Conservation (phyloP, 331 rosid species). For the Rosa hybrid region DNA sequence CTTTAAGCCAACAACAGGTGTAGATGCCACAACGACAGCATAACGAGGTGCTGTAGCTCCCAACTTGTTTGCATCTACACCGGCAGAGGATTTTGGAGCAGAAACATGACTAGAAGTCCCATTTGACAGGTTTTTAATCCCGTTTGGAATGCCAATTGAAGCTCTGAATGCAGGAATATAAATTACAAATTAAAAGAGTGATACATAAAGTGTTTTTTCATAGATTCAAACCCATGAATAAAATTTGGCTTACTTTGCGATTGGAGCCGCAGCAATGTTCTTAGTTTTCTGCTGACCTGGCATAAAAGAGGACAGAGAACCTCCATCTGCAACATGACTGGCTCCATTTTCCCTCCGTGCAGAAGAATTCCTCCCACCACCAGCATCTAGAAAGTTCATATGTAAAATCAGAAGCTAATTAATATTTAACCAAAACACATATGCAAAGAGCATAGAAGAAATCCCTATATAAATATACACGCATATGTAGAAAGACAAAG, state of each 20-base stretch:
- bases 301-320: slow-evolving; percentile 33
- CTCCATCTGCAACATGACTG: slow-evolving; percentile 46
- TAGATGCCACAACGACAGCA: slow-evolving; percentile 31
- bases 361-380: slow-evolving; percentile 49
- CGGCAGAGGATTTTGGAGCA: slow-evolving; percentile 35
- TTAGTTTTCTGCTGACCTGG: slow-evolving; percentile 42
- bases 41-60: slow-evolving; percentile 45
- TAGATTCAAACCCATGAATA: slow-evolving; percentile 1
- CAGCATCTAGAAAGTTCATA: slow-evolving; percentile 51
- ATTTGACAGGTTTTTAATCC: slow-evolving; percentile 46
- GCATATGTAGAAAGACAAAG: neutral
- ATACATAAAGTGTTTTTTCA: neutral
- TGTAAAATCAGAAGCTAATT: slow-evolving; percentile 8
- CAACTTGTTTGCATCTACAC: slow-evolving; percentile 27
- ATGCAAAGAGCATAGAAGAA: neutral
- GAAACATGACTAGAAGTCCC: slow-evolving; percentile 41
- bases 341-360: slow-evolving; percentile 61
- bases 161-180: slow-evolving; percentile 32
- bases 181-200: neutral
- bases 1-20: slow-evolving; percentile 31
- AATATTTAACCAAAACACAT: neutral
- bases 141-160: slow-evolving; percentile 44
- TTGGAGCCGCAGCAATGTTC: slow-evolving; percentile 37
- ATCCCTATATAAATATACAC: neutral
- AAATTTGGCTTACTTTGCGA: slow-evolving; percentile 42